Base-by-base conservation (phyloP, 2,329 filamentous ascomycete genomes). In the Sclerotinia subarctica region DNA sequence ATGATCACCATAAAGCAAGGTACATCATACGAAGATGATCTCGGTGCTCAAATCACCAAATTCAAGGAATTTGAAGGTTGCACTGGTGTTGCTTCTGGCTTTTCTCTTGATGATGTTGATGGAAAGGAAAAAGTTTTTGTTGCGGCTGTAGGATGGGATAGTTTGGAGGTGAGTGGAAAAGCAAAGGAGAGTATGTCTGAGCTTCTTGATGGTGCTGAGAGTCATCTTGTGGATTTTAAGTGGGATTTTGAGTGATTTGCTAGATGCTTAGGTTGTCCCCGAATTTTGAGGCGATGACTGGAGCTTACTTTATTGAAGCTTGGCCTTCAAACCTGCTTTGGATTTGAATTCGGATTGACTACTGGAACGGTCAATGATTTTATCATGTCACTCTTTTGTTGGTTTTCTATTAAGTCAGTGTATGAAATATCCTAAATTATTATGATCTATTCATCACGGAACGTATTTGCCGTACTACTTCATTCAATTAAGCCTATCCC, bases 1-100 rank as follows among this genome's bases (percentile, higher is more conserved):
- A 51, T 82, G 77, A 49, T 82, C 75, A 68, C 83, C 78, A 67
- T 82, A 77, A 64, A 83, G 77, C 60, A 83, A 80, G 66, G 73
- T 72, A 51, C 80, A 77, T 51, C 75, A 67, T 38, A 81, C 79
- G 74, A 83, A 77, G 71, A 73, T 10, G 68, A 67, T 35, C 70
- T 76, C 66, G 72, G 71, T 17, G 70, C 70, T 47, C 10, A 69
- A 21, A 66, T 76, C 11, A 69, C 72, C 58, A 69, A 69, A n/a
- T 73, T 72, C 46, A 71, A 68, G 29, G 53, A 54, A 64, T 53
- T 74, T 19, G 68, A 68, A 19, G 74, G 75, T 13, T 76, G 73
- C 67, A 76, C 74, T 44, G 74, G 74, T 29, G 71, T 71, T 17
- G 71, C 75, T 1, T 66, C 54, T 2, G 64, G 64, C 24, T 24